Evolutionary conservation across 208 protist species (phyloP).

Genomic region (Leishmania braziliensis): DNA sequence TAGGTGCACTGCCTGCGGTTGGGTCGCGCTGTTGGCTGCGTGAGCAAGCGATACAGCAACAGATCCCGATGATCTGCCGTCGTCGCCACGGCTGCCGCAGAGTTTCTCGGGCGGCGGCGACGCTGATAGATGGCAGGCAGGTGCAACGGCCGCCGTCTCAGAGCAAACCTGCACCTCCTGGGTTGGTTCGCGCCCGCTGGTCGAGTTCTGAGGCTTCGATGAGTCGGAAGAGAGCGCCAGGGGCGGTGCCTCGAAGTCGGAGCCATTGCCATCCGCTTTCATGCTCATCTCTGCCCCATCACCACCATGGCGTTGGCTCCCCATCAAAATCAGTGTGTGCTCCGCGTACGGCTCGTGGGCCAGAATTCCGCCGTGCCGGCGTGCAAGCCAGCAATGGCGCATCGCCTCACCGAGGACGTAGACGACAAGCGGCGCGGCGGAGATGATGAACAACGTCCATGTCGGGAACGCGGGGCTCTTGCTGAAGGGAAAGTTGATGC

Average conservation of each 20-base stretch:
- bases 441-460: slow-evolving; percentile 51
- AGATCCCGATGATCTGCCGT: too few species aligned
- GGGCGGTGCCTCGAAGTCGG: too few species aligned
- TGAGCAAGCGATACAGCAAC: too few species aligned
- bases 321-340: not conserved
- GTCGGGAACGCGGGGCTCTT: slow-evolving; percentile 42
- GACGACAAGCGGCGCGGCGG: slow-evolving; percentile 34
- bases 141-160: too few species aligned
- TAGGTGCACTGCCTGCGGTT: not conserved
- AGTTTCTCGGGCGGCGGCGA: too few species aligned
- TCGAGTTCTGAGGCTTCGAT: too few species aligned
- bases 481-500: slow-evolving; percentile 42
- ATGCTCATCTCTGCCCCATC: too few species aligned
- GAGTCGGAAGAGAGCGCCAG: too few species aligned
- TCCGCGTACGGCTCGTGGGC: not conserved
- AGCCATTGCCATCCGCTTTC: too few species aligned
- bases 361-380: not conserved
- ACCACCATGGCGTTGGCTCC: not conserved
- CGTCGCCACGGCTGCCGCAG: not conserved
- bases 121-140: too few species aligned
- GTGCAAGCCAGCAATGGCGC: slow-evolving; percentile 6
- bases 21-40: not conserved
- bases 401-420: slow-evolving; percentile 42
- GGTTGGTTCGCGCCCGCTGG: too few species aligned
- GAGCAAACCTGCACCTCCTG: too few species aligned